These are phyloP conservation scores for Trichomonascaceae sp. DNA, from an alignment of 1,139 yeast species.

Conservation along the genomic window DNA sequence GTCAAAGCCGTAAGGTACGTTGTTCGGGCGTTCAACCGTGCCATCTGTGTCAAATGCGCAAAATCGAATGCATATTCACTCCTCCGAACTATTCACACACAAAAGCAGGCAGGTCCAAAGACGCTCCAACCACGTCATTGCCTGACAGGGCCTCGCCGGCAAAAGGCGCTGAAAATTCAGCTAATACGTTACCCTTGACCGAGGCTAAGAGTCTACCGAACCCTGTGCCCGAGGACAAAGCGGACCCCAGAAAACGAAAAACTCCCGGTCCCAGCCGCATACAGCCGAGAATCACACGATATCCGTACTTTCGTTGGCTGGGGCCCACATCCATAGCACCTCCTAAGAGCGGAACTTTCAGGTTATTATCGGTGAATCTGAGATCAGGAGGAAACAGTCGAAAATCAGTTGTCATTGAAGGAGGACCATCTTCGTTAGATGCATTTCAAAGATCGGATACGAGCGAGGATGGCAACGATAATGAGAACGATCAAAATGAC, in stretches of 20 bases:
- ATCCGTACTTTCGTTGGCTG: slow-evolving; percentile 28
- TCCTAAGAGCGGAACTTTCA: slow-evolving; percentile 23
- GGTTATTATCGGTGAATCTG: slow-evolving; percentile 26
- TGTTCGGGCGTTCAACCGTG: slow-evolving; percentile 9
- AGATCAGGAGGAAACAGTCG: slow-evolving; percentile 12
- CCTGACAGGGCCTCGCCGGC: not conserved
- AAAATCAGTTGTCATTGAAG: slow-evolving; percentile 13
- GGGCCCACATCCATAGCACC: slow-evolving; percentile 30
- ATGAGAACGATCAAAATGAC: not conserved
- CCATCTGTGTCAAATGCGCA: slow-evolving; percentile 1
- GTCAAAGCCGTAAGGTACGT: slow-evolving; percentile 9
- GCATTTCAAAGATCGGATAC: not conserved
- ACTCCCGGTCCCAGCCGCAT: not conserved
- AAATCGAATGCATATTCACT: slow-evolving; percentile 1
- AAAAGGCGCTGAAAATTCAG: not conserved
- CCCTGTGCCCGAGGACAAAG: not conserved
- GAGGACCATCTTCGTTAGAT: slow-evolving; percentile 1
- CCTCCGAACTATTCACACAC: not conserved
- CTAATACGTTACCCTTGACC: not conserved
- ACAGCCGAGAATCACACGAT: slow-evolving; percentile 16
- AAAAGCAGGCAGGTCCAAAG: not conserved
- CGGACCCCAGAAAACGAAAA: not conserved
- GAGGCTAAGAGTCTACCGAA: not conserved
- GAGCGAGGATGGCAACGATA: not conserved
- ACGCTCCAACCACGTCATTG: not conserved